phyloP scores from a whole-genome alignment of 768 basidiomycete species.

The Boletus sensibilis region DNA sequence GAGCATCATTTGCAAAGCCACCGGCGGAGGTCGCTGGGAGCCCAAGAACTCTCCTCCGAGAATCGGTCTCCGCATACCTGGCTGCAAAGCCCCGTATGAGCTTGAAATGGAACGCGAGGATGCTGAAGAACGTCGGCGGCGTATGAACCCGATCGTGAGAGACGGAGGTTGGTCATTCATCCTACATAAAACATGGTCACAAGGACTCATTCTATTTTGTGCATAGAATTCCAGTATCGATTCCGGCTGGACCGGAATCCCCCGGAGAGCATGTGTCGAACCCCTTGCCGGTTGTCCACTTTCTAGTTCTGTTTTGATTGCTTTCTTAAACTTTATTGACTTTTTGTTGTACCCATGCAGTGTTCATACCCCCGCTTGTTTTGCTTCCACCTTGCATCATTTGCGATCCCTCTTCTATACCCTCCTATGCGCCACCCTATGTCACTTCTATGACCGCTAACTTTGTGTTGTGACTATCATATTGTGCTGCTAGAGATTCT shows the following conservation, averaged over 20 bases:
- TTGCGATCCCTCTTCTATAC: conserved; percentile 15
- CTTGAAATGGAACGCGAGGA: conserved; percentile 70
- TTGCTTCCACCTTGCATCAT: neutral
- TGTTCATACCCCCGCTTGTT: conserved; percentile 18
- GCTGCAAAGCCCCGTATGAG: conserved; percentile 66
- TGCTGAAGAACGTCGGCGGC: conserved; percentile 46
- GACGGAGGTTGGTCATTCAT: conserved; percentile 45
- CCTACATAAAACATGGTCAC: neutral
- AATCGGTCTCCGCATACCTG: conserved; percentile 54
- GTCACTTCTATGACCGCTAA: conserved; percentile 10
- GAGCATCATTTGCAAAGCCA: conserved; percentile 70
- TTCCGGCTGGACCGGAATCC: conserved; percentile 51
- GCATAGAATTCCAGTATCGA: conserved; percentile 63
- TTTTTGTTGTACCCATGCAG: conserved; percentile 25
- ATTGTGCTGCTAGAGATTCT: conserved; percentile 25
- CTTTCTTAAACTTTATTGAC: conserved; percentile 18
- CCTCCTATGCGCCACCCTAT: conserved; percentile 21
- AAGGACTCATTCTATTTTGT: conserved; percentile 3
- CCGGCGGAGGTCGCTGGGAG: conserved; percentile 79
- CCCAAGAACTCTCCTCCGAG: conserved; percentile 52
- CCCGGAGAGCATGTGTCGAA: conserved; percentile 39
- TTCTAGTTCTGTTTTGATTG: conserved; percentile 39
- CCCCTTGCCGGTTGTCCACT: conserved; percentile 56
- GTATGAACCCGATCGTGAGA: conserved; percentile 61
- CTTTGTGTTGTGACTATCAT: conserved; percentile 18